Base-by-base conservation (phyloP, 768 basidiomycete species). In the Amanita rimosa region DNA sequence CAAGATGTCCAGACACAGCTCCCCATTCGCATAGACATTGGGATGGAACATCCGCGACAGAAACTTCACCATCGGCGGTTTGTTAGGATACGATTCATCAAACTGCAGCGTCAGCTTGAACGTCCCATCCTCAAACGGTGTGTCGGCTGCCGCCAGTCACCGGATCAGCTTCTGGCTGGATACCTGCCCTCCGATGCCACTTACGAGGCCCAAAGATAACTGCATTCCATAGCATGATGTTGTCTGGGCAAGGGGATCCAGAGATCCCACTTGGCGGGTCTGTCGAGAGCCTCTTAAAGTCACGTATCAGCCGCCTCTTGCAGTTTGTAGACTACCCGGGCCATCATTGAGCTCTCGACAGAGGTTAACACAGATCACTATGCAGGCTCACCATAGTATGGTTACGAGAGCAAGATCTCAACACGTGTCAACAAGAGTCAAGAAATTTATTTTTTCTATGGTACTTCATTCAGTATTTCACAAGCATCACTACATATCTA, bases 181-280 rank as follows among this genome's bases (percentile, higher is more conserved):
- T 22, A 10, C 34, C 19, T 16, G 11, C 11, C 45, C 14, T 13
- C 21, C 8, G 35, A n/a, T 7, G 21, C n/a, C 34, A 67, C 84
- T 60, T 51, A 93, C 95, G 85, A 66, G 96, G 96, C 2, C 96
- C 96, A 61, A 99, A 98, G 54, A 99, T 99, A 50, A 99, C 96
- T 1, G 96, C 96, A 59, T 99, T 99, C 96, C 96, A 99, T 13
- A 97, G 75, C 92, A 98, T 96, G 65, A 99, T 96, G 64, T 98
- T 98, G 63, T 98, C 96, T 2, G 91, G 84, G 61, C 91, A 93
- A 61, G 96, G 95, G 59, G 91, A 94, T 11, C 95, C 96, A 3
- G 91, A 94, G 56, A 99, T 92, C 5, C 96, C 96, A 46, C 87
- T 84, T 0, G 96, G 96, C 3, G 95, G 94, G 61, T 98, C 96